Percentiles rank a stretch among this genome's conserved stretches.
phyloP scores from a whole-genome alignment of 176 grass and related monocot genomes.

The Triticum timopheevii region DNA sequence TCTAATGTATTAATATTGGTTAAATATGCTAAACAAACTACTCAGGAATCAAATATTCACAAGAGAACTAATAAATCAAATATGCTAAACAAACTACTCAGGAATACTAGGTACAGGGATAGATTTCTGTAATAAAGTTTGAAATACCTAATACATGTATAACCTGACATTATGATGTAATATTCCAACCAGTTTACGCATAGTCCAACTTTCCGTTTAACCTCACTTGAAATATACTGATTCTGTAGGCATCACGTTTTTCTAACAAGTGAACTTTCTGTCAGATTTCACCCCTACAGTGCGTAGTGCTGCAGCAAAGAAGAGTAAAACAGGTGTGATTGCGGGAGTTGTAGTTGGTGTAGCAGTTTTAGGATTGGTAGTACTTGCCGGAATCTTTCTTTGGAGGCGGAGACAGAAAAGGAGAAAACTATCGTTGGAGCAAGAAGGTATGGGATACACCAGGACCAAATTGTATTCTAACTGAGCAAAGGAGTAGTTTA shows the following conservation, averaged over 20 bases:
- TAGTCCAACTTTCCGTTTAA: background rate
- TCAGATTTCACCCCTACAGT: slow-evolving; percentile 72
- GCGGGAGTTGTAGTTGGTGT: slow-evolving; percentile 54
- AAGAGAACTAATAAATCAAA: background rate
- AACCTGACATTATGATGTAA: background rate
- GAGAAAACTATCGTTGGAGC: slow-evolving; percentile 35
- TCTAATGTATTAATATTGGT: background rate
- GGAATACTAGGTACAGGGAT: background rate
- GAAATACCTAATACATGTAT: background rate
- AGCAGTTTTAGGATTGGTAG: slow-evolving; percentile 39
- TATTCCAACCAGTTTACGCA: background rate
- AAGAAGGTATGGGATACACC: slow-evolving; percentile 34
- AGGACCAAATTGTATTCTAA: background rate
- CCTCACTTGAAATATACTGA: background rate
- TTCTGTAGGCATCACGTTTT: background rate
- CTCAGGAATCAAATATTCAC: background rate
- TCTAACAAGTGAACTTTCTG: slow-evolving; percentile 31
- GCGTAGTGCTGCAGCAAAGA: slow-evolving; percentile 14
- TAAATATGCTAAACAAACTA: too few species aligned
- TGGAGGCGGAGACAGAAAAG: slow-evolving; percentile 51
- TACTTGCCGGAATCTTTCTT: slow-evolving; percentile 37
- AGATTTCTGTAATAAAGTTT: background rate
- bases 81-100: background rate
- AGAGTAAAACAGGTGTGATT: slow-evolving; percentile 45
- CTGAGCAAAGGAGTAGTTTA: background rate